phyloP scores from a whole-genome alignment of 1,284 basidiomycete genomes.

The Sanguinoderma infundibulare region DNA sequence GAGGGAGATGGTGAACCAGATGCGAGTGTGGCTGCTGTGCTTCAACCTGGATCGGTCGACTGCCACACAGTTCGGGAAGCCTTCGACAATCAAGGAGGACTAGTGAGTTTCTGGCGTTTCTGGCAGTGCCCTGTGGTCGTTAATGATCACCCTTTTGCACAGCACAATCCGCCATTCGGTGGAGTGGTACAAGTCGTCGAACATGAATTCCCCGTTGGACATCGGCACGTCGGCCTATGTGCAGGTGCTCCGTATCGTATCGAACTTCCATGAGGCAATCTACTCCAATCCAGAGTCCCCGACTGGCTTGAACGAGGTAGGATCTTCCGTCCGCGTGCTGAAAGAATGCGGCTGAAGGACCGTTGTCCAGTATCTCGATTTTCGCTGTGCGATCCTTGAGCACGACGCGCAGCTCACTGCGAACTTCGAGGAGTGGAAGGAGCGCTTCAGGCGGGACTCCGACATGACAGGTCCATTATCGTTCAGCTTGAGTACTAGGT shows the following conservation, averaged over 20 bases:
- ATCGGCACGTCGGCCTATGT: constrained; percentile 77
- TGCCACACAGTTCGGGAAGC: constrained; percentile 87
- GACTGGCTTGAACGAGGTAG: constrained; percentile 72
- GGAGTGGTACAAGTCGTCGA: constrained; percentile 78
- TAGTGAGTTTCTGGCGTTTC: constrained; percentile 65
- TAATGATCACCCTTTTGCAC: too few species aligned
- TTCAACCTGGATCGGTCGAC: constrained; percentile 85
- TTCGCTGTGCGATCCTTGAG: constrained; percentile 60
- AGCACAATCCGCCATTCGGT: constrained; percentile 75
- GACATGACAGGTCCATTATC: constrained; percentile 26
- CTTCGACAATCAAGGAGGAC: constrained; percentile 85
- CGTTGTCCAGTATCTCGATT: constrained; percentile 60
- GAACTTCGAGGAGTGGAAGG: constrained; percentile 67
- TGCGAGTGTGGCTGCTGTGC: constrained; percentile 86
- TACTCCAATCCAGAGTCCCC: constrained; percentile 75
- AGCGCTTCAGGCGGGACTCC: constrained; percentile 30
- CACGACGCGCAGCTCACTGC: constrained; percentile 62
- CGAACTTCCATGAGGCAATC: constrained; percentile 75
- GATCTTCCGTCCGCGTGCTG: constrained; percentile 4
- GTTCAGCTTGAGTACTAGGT: too few species aligned
- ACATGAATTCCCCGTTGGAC: constrained; percentile 70
- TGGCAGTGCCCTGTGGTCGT: too few species aligned
- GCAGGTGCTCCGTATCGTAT: constrained; percentile 68
- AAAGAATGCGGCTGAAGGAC: too few species aligned
- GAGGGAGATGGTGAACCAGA: constrained; percentile 81